Conservation (phyloP, 768 basidiomycete genomes). For the Hypholoma fasciculare region DNA sequence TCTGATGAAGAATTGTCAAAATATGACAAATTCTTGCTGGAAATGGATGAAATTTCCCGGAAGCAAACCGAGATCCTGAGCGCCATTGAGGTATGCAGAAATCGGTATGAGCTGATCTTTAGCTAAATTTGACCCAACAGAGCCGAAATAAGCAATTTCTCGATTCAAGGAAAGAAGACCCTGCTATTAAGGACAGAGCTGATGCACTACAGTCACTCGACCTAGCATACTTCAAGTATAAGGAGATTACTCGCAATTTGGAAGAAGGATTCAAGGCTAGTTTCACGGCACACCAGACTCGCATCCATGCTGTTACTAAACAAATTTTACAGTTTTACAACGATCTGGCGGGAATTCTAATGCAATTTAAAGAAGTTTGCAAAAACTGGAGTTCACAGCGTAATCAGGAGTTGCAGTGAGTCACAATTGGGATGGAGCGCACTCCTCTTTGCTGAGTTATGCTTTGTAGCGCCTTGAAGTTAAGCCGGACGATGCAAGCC, state of each 20-base stretch:
- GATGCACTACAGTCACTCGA: slow-evolving; percentile 81
- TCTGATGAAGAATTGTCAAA: slow-evolving; percentile 78
- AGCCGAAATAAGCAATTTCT: slow-evolving; percentile 75
- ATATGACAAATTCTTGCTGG: slow-evolving; percentile 74
- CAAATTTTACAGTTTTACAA: slow-evolving; percentile 77
- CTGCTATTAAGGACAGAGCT: slow-evolving; percentile 77
- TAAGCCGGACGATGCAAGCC: slow-evolving; percentile 35
- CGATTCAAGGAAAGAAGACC: slow-evolving; percentile 75
- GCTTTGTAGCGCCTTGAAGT: slow-evolving; percentile 34
- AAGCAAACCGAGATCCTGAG: slow-evolving; percentile 68
- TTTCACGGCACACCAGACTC: not conserved
- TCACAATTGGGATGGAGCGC: not conserved
- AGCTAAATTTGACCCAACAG: slow-evolving; percentile 13
- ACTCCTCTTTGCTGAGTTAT: slow-evolving; percentile 8
- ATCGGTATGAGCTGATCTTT: not conserved
- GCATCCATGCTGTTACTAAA: not conserved
- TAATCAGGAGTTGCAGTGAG: slow-evolving; percentile 76
- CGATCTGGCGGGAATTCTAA: slow-evolving; percentile 71
- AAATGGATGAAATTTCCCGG: slow-evolving; percentile 49
- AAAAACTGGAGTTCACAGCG: slow-evolving; percentile 72
- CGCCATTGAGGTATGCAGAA: slow-evolving; percentile 59
- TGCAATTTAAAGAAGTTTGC: slow-evolving; percentile 75
- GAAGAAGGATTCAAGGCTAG: slow-evolving; percentile 85
- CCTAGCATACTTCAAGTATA: slow-evolving; percentile 83
- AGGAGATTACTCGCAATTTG: slow-evolving; percentile 80